These are phyloP conservation scores for Colletotrichum paranaense DNA, from an alignment of 2,329 filamentous ascomycete genomes.

Conservation along the genomic window DNA sequence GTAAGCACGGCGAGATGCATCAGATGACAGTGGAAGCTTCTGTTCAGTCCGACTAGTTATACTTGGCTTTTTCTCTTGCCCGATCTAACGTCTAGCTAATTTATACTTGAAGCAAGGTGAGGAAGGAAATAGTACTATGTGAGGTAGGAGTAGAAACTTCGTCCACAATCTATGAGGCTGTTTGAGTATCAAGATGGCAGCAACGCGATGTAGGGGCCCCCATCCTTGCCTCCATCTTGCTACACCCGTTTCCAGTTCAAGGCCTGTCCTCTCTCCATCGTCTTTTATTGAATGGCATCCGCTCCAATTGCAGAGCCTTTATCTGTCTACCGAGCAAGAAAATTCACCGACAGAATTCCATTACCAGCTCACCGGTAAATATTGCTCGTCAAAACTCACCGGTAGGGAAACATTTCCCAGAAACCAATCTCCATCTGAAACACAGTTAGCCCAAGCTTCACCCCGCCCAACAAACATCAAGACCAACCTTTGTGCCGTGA, in stretches of 20 bases:
- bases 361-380: background rate
- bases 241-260: background rate
- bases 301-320: background rate
- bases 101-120: too few relatives aligned
- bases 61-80: background rate
- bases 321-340: background rate
- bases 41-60: background rate
- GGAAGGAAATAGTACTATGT: too few relatives aligned
- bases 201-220: background rate
- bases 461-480: background rate
- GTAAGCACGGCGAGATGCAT: background rate
- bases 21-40: slow-evolving; percentile 7
- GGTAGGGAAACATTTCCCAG: slow-evolving; percentile 64
- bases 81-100: background rate
- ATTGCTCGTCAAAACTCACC: slow-evolving; percentile 29
- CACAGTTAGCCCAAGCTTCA: slow-evolving; percentile 2
- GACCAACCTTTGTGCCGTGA: slow-evolving; percentile 81
- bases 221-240: background rate
- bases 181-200: slow-evolving; percentile 6
- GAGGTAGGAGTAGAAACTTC: background rate
- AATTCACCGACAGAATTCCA: background rate
- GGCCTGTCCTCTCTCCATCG: background rate
- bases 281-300: background rate
- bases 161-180: slow-evolving; percentile 11
- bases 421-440: slow-evolving; percentile 64